phyloP scores from a whole-genome alignment of 345 rosid species.

The Euphorbia lathyris region DNA sequence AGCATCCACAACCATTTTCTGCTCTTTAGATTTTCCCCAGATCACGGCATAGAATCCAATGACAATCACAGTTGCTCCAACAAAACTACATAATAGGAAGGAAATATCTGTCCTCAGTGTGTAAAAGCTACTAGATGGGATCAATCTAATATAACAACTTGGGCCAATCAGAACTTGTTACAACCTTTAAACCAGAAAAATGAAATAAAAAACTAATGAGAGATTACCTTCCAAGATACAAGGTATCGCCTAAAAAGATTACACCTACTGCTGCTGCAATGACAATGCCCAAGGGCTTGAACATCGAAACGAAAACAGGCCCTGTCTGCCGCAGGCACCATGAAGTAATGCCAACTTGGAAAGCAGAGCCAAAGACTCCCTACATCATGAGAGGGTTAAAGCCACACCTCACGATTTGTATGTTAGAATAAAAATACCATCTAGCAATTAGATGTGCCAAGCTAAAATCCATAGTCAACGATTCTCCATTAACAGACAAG shows the following conservation, averaged over 20 bases:
- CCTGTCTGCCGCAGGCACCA: conserved; percentile 64
- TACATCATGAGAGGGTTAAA: conserved; percentile 5
- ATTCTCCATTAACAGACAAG: not conserved
- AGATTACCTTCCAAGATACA: conserved; percentile 63
- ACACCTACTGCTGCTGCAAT: conserved; percentile 48
- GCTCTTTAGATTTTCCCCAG: conserved; percentile 57
- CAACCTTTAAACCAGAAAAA: not conserved
- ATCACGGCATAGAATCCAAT: conserved; percentile 51
- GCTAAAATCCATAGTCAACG: conserved; percentile 7
- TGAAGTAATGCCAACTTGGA: conserved; percentile 54
- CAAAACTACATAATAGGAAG: conserved; percentile 34
- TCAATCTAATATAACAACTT: conserved; percentile 1
- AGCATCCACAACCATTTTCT: conserved; percentile 18
- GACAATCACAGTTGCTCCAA: conserved; percentile 47
- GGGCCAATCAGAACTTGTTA: conserved; percentile 2
- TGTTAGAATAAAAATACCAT: not conserved
- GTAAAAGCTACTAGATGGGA: not conserved
- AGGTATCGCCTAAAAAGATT: conserved; percentile 44
- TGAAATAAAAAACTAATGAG: too few species aligned
- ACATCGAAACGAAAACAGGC: conserved; percentile 64
- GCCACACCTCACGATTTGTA: not conserved
- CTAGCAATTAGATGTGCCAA: not conserved
- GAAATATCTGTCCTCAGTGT: not conserved
- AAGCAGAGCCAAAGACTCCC: conserved; percentile 54
- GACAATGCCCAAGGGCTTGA: conserved; percentile 61